Evolutionary conservation across 2,329 filamentous ascomycete species (phyloP).

Genomic region (Helotiales sp.): DNA sequence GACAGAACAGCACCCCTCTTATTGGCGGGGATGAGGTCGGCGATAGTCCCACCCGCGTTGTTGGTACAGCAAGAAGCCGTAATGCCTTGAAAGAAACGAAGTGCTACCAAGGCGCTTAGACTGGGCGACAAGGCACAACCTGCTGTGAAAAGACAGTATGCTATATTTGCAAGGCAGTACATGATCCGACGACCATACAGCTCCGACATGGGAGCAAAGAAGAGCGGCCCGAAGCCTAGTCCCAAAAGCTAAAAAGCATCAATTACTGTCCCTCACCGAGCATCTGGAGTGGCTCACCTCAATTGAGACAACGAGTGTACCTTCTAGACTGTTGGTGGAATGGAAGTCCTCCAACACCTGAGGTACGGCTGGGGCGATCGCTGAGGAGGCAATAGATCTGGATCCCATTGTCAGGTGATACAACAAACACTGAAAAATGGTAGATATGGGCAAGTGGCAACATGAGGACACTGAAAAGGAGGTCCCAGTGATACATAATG

Average conservation of each 20-base stretch:
- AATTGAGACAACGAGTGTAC: constrained; percentile 39
- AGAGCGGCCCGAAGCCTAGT: constrained; percentile 57
- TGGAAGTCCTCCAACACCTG: neutral
- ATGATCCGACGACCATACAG: constrained; percentile 55
- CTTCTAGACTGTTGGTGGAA: constrained; percentile 9
- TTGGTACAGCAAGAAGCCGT: neutral
- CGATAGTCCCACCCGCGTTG: neutral
- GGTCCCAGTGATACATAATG: too few species aligned
- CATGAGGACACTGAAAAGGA: too few species aligned
- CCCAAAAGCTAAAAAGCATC: too few species aligned
- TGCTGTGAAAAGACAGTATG: constrained; percentile 44
- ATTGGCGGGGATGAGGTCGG: neutral
- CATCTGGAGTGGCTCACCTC: too few species aligned
- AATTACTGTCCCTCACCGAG: too few species aligned
- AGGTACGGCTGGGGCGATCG: constrained; percentile 39
- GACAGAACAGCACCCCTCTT: constrained; percentile 8
- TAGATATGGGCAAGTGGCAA: too few species aligned
- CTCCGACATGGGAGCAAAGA: constrained; percentile 59
- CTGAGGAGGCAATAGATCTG: constrained; percentile 41
- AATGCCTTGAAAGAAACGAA: neutral
- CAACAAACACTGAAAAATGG: too few species aligned
- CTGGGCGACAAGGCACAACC: constrained; percentile 45
- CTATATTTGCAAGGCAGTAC: constrained; percentile 35
- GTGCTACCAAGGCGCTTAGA: neutral
- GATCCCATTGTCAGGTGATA: too few species aligned